Conservation (phyloP, 108 stramenopile genomes). For the Pseudonitzschia multiseries region DNA sequence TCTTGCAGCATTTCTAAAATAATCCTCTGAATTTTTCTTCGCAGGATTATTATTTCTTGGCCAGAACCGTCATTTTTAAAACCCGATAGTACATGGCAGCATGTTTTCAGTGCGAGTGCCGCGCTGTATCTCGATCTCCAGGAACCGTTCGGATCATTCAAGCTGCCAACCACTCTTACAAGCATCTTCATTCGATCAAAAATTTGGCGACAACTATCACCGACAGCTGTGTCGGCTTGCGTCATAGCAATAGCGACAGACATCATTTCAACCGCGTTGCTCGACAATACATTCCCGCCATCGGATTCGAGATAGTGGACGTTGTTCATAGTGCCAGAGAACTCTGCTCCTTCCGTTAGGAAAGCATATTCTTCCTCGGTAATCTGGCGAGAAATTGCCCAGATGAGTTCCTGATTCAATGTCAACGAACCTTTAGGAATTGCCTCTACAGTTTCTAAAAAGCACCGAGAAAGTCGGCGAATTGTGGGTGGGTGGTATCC, state of each 20-base stretch:
- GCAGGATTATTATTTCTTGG: not conserved
- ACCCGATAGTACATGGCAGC: slow-evolving; percentile 3
- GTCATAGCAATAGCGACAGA: slow-evolving; percentile 20
- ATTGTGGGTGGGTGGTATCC: slow-evolving; percentile 48
- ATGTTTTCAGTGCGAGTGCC: slow-evolving; percentile 32
- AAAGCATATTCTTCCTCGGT: slow-evolving; percentile 14
- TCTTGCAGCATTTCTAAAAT: slow-evolving; percentile 48
- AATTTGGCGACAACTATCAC: not conserved
- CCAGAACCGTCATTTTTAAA: not conserved
- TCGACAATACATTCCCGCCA: slow-evolving; percentile 26
- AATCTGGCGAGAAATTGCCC: slow-evolving; percentile 4
- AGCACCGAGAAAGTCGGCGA: slow-evolving; percentile 54
- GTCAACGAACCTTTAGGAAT: not conserved
- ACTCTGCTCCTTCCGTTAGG: not conserved
- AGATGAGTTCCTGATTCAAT: not conserved
- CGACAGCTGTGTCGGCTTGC: not conserved
- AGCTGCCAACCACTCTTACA: slow-evolving; percentile 17
- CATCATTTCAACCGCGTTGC: slow-evolving; percentile 50
- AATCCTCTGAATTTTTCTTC: not conserved
- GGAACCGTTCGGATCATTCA: slow-evolving; percentile 34
- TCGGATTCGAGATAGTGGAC: slow-evolving; percentile 10
- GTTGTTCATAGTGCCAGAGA: not conserved
- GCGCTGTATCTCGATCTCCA: slow-evolving; percentile 52
- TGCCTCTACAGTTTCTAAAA: slow-evolving; percentile 36
- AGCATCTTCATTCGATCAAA: slow-evolving; percentile 13